Conservation (phyloP, 176 grass and related monocot species). For the Triticum aestivum region IWGSC_CS_RefSeq_v2.1 NC_057803.1:449494526-449495025, state of each 20-base stretch:
- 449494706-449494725: neutral
- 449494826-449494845: neutral
- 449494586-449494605: neutral
- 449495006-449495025: neutral
- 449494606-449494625: neutral
- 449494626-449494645: neutral
- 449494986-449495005: neutral
- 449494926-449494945: neutral
- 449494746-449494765: too few species aligned
- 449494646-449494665: conserved; percentile 2
- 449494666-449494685: too few species aligned
- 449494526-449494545: neutral
- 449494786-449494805: neutral
- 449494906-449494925: neutral
- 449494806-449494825: too few species aligned
- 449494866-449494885: neutral
- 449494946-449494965: neutral
- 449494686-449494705: too few species aligned
- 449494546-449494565: neutral
- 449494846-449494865: neutral
- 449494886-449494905: neutral
- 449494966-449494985: neutral
- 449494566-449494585: neutral
- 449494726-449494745: neutral
- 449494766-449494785: too few species aligned